These are phyloP conservation scores for Trichoderma arundinaceum DNA, from an alignment of 2,329 filamentous ascomycete species.

Conservation along the genomic window DNA sequence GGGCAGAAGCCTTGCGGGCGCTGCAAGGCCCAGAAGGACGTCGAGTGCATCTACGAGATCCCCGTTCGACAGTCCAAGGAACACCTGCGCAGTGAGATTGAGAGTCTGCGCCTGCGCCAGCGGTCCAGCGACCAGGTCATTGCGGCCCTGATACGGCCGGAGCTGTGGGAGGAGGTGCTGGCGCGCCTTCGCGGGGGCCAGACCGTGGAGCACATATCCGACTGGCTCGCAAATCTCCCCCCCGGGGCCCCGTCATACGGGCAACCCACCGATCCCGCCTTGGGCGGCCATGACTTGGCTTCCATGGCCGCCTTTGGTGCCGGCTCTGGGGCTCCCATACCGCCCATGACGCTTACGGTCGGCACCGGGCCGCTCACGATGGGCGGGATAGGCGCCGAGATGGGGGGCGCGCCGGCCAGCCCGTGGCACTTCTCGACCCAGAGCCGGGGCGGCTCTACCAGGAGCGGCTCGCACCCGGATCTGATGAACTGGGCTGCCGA, in stretches of 20 bases:
- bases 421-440: constrained; percentile 56
- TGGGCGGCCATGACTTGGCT: constrained; percentile 31
- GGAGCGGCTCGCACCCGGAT: constrained; percentile 55
- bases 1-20: constrained; percentile 61
- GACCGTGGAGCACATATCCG: constrained; percentile 59
- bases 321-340: constrained; percentile 34
- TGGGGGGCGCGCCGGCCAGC: constrained; percentile 47
- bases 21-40: constrained; percentile 60
- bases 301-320: constrained; percentile 41
- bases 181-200: constrained; percentile 60
- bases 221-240: constrained; percentile 52
- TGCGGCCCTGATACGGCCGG: constrained; percentile 57
- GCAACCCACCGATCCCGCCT: constrained; percentile 32
- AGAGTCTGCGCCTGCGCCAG: constrained; percentile 60
- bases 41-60: constrained; percentile 65
- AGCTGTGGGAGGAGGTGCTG: constrained; percentile 61
- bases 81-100: constrained; percentile 64
- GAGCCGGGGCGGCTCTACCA: constrained; percentile 54
- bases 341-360: constrained; percentile 43
- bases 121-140: constrained; percentile 62
- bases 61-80: constrained; percentile 69
- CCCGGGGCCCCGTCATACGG: constrained; percentile 37
- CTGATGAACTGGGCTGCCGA: constrained; percentile 54
- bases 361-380: constrained; percentile 41
- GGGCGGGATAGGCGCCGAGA: constrained; percentile 45